Conservation (phyloP, 305 asterid species). For the Rubia tinctorum region DNA sequence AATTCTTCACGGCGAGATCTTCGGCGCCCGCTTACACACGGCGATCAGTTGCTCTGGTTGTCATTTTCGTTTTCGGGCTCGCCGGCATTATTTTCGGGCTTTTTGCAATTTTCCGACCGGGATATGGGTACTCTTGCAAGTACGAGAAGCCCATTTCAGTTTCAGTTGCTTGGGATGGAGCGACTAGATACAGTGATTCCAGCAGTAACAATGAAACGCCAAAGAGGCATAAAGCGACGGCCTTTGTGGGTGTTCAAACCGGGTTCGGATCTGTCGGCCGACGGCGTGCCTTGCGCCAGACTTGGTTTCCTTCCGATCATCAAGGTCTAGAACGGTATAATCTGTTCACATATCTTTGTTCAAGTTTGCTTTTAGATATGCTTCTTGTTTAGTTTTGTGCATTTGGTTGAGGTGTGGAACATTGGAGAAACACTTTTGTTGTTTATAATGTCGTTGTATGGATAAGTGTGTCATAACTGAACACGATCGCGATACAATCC, state of each 20-base stretch:
- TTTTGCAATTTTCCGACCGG: constrained; percentile 39
- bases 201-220: constrained; percentile 30
- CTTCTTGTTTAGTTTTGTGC: not conserved
- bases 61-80: constrained; percentile 43
- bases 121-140: constrained; percentile 40
- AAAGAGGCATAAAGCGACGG: constrained; percentile 82
- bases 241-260: constrained; percentile 91
- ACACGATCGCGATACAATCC: not conserved
- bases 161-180: constrained; percentile 74
- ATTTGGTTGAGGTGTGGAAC: not conserved
- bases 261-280: constrained; percentile 86
- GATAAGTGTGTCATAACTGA: not conserved
- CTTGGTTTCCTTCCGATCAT: constrained; percentile 95
- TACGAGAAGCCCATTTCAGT: constrained; percentile 61
- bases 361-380: not conserved
- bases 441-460: no score
- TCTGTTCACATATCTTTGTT: constrained; percentile 2
- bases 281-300: constrained; percentile 65
- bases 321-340: constrained; percentile 68
- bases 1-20: constrained; percentile 55
- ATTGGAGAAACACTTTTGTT: no score
- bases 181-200: constrained; percentile 23
- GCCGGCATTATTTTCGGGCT: constrained; percentile 50
- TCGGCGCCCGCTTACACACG: constrained; percentile 34
- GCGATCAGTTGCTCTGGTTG: constrained; percentile 46